phyloP scores from a whole-genome alignment of 1,284 basidiomycete genomes.

The Puccinia novopanici region DNA sequence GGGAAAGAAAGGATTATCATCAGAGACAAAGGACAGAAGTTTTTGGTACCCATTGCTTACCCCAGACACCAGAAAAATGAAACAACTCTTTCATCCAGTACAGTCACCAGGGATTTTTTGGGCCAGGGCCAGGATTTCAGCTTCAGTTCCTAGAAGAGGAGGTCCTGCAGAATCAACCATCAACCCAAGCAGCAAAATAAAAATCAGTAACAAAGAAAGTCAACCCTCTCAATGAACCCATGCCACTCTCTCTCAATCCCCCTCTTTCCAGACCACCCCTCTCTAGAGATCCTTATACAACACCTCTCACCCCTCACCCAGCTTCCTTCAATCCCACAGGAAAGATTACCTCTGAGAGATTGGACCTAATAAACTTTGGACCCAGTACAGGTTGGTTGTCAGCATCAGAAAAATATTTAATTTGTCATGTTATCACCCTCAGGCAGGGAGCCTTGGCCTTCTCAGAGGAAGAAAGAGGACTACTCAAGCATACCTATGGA shows the following conservation, averaged over 20 bases:
- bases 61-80: background rate
- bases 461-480: background rate
- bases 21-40: background rate
- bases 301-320: background rate
- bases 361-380: background rate
- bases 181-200: background rate
- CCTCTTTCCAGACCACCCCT: background rate
- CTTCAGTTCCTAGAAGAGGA: too few species aligned
- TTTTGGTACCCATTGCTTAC: background rate
- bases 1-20: background rate
- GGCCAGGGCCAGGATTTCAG: too few species aligned
- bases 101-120: too few species aligned
- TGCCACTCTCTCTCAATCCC: background rate
- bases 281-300: conserved; percentile 2
- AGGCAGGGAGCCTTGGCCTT: background rate
- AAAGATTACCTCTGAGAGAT: background rate
- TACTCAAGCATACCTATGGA: background rate
- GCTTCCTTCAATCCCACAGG: background rate
- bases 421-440: background rate
- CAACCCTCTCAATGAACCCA: background rate
- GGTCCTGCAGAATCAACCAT: too few species aligned
- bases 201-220: background rate
- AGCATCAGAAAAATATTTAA: background rate
- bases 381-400: background rate
- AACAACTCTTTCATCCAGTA: too few species aligned